These are phyloP conservation scores for Suillus alpinus DNA, from an alignment of 768 basidiomycete species.

Conservation along the genomic window DNA sequence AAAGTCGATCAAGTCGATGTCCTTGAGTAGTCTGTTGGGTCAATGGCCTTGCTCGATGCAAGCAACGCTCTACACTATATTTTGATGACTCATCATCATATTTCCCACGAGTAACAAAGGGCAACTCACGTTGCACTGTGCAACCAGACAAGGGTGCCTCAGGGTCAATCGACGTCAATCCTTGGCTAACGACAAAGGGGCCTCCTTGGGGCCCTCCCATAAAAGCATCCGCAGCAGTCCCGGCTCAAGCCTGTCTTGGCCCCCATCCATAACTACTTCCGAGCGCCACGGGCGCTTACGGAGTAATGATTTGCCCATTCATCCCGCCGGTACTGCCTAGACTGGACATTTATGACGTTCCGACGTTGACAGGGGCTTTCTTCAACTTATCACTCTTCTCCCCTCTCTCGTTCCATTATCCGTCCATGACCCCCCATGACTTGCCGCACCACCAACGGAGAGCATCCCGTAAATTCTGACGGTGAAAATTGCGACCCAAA, in stretches of 20 bases:
- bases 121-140: too few relatives aligned
- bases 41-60: background rate
- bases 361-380: background rate
- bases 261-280: too few relatives aligned
- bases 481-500: background rate
- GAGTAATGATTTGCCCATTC: background rate
- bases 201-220: too few relatives aligned
- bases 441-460: background rate
- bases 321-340: background rate
- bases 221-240: background rate
- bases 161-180: too few relatives aligned
- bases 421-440: background rate
- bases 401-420: background rate
- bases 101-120: too few relatives aligned
- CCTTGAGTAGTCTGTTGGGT: background rate
- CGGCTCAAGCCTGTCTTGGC: too few relatives aligned
- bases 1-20: background rate
- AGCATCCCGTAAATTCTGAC: background rate
- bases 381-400: background rate
- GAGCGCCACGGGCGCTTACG: background rate
- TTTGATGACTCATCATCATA: background rate
- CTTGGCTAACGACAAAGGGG: too few relatives aligned
- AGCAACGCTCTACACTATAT: background rate
- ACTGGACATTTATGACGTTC: background rate
- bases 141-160: too few relatives aligned